Conservation (phyloP, 768 basidiomycete genomes). For the Tricholoma matsutake region DNA sequence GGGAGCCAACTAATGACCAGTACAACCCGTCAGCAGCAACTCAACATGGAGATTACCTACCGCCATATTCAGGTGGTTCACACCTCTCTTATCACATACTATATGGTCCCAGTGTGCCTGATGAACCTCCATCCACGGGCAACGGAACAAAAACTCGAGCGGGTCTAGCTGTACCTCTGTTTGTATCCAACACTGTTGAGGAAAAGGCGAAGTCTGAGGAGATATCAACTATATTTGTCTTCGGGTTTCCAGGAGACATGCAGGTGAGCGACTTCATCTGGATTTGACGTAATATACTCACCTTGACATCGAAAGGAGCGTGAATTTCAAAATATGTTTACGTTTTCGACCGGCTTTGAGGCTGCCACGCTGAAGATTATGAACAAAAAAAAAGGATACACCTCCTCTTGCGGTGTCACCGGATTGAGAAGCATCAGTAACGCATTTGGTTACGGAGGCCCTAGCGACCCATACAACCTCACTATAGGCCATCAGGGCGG, state of each 20-base stretch:
- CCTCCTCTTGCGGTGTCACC: constrained; percentile 39
- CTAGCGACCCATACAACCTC: constrained; percentile 81
- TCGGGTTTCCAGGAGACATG: constrained; percentile 99
- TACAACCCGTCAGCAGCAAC: constrained; percentile 19
- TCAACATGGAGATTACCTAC: constrained; percentile 26
- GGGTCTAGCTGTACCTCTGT: constrained; percentile 17
- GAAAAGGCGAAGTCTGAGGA: constrained; percentile 60
- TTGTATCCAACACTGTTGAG: constrained; percentile 25
- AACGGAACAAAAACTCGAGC: constrained; percentile 16
- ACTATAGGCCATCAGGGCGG: constrained; percentile 82
- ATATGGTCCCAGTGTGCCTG: constrained; percentile 65
- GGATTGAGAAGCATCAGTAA: constrained; percentile 6
- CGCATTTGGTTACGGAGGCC: constrained; percentile 38
- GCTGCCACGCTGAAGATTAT: constrained; percentile 98
- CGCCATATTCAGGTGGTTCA: constrained; percentile 30
- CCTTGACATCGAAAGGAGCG: constrained; percentile 65
- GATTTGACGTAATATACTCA: constrained; percentile 12
- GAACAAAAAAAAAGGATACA: constrained; percentile 87
- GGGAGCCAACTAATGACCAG: constrained; percentile 29
- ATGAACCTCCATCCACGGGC: constrained; percentile 24
- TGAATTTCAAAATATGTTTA: constrained; percentile 99
- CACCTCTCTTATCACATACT: constrained; percentile 72
- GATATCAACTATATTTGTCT: constrained; percentile 96
- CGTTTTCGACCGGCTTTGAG: constrained; percentile 93
- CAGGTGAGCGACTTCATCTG: constrained; percentile 53